Evolutionary conservation across 2,329 filamentous ascomycete species (phyloP), one percentile per base, ranked within the genome.

Genomic region (Microdochium nivale): DNA sequence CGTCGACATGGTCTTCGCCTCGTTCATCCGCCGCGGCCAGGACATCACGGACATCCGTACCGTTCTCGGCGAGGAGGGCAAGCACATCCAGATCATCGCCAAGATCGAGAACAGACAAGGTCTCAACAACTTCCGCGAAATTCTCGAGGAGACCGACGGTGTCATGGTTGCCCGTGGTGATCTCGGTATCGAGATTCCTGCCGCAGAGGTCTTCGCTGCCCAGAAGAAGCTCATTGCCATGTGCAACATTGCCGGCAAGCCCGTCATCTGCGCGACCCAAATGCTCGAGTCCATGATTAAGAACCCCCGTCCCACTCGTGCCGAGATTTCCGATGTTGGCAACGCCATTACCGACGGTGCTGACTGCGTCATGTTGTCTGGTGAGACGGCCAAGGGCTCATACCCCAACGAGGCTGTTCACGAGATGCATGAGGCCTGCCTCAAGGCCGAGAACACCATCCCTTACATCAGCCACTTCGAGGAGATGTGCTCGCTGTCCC

Each of bases 211-310:
- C 60, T 99, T 99, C 74, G 90, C 95, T 62, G 94, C 94, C 52
- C 94, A 99, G 81, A 99, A 99, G 87, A 99, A 99, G 89, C 91
- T 99, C 83, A 99, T 99, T 73, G 91, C 94, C 75, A 97, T 97
- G 86, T 99, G 94, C 84, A 99, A 99, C 80, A 85, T 96, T 68
- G 91, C 90, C 62, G 94, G 94, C 74, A 99, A 99, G 83, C 94
- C 94, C 61, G 91, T 92, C 71, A 96, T 99, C 70, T 97, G 92
- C 75, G 94, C 94, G 54, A 99, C 94, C 40, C 94, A 99, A 80
- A 99, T 99, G 94, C 83, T 99, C 62, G 94, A 99, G 83, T 96
- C 90, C 58, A 99, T 99, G 94, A 99, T 96, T 73, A 96, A 96
- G 82, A 99, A 99, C 80, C 94, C 94, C 60, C 89, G 94, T 57